Percentiles rank a stretch among this genome's conserved stretches.
Evolutionary conservation across 1,284 basidiomycete genomes (phyloP).

Genomic region (Leucoagaricus sp.): DNA sequence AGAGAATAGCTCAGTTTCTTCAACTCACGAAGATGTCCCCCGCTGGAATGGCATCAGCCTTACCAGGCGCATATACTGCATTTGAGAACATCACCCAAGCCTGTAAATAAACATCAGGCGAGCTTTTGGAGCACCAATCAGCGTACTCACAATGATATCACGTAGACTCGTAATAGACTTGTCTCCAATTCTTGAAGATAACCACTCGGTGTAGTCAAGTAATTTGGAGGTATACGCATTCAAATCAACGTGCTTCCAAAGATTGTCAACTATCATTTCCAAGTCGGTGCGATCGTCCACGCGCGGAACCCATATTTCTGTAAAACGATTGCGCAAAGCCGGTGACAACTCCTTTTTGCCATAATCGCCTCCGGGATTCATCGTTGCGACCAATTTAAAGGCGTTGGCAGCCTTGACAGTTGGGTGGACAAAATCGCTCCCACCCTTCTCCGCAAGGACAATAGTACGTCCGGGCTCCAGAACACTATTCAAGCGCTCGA

Average conservation of each 20-base stretch:
- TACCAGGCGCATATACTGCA: conserved; percentile 44
- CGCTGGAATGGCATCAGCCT: conserved; percentile 38
- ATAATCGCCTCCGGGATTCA: conserved; percentile 99
- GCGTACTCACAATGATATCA: conserved; percentile 78
- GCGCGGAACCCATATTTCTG: conserved; percentile 98
- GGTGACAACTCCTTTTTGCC: conserved; percentile 99
- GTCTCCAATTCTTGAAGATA: conserved; percentile 69
- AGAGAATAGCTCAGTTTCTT: background rate
- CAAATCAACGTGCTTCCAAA: conserved; percentile 70
- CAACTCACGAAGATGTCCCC: conserved; percentile 73
- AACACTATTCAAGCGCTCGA: conserved; percentile 97
- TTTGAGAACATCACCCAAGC: conserved; percentile 94
- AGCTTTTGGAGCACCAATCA: background rate
- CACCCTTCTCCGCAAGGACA: conserved; percentile 92
- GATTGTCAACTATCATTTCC: conserved; percentile 74
- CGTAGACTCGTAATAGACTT: conserved; percentile 76
- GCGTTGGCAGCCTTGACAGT: conserved; percentile 62
- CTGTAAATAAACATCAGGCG: conserved; percentile 40
- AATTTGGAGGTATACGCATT: conserved; percentile 63
- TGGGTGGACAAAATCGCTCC: conserved; percentile 70
- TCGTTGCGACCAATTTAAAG: conserved; percentile 96
- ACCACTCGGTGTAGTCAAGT: conserved; percentile 85
- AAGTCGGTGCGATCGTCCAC: conserved; percentile 81
- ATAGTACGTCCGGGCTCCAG: conserved; percentile 90
- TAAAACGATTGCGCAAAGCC: conserved; percentile 96